Conservation (phyloP, 345 rosid species). For the Moringa oleifera region DNA sequence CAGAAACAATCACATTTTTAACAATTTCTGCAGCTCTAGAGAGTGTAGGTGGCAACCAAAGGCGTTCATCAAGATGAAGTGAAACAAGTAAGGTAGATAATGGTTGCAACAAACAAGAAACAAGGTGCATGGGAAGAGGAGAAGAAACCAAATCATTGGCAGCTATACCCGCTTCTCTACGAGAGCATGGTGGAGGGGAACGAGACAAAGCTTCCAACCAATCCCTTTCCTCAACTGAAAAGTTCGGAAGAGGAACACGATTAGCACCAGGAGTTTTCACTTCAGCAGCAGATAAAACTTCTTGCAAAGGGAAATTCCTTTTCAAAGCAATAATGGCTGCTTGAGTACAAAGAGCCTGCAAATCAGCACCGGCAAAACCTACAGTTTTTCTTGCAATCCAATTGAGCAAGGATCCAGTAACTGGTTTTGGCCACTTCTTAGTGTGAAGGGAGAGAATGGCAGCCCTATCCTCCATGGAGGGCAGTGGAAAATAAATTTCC, state of each 20-base stretch:
- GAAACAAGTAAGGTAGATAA: slow-evolving; percentile 66
- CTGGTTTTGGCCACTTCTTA: slow-evolving; percentile 86
- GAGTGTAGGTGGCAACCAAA: slow-evolving; percentile 73
- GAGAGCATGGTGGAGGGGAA: slow-evolving; percentile 91
- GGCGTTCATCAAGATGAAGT: slow-evolving; percentile 71
- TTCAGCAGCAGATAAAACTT: slow-evolving; percentile 67
- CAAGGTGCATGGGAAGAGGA: slow-evolving; percentile 76
- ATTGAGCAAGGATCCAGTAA: slow-evolving; percentile 66
- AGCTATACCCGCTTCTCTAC: slow-evolving; percentile 92
- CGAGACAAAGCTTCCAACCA: slow-evolving; percentile 94
- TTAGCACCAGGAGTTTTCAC: slow-evolving; percentile 40
- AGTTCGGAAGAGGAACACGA: slow-evolving; percentile 68
- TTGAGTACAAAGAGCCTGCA: slow-evolving; percentile 96
- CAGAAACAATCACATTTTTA: slow-evolving; percentile 53
- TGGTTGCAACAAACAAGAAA: slow-evolving; percentile 74
- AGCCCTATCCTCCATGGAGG: slow-evolving; percentile 78
- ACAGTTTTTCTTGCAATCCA: slow-evolving; percentile 83
- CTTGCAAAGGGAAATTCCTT: slow-evolving; percentile 91
- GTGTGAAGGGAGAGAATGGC: slow-evolving; percentile 92
- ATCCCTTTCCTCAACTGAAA: slow-evolving; percentile 85
- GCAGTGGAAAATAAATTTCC: slow-evolving; percentile 92
- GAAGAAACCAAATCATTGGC: slow-evolving; percentile 70
- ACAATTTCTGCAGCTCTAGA: slow-evolving; percentile 53
- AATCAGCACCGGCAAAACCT: slow-evolving; percentile 98
- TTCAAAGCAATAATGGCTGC: slow-evolving; percentile 85